Conservation (phyloP, 495 filamentous ascomycete species). For the Lasiosphaeria hispida region DNA sequence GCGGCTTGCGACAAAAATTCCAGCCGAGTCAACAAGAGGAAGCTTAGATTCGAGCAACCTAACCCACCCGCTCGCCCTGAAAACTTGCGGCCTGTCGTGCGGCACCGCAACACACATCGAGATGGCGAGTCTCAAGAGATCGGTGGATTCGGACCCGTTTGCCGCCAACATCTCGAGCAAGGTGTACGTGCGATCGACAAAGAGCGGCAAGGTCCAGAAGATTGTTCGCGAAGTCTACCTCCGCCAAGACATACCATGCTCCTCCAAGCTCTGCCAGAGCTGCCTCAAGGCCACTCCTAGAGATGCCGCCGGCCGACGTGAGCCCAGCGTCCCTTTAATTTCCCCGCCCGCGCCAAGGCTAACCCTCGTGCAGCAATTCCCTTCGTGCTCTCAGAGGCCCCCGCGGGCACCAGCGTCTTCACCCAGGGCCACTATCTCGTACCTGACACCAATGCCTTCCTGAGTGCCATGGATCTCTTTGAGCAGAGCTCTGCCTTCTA, state of each 20-base stretch:
- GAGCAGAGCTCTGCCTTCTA: constrained; percentile 89
- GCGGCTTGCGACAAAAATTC: too few relatives aligned
- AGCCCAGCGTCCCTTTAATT: constrained; percentile 15
- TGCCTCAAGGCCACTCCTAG: constrained; percentile 70
- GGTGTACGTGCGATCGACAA: constrained; percentile 88
- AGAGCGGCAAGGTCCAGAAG: constrained; percentile 95
- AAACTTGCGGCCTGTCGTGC: too few relatives aligned
- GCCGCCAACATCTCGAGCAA: constrained; percentile 84
- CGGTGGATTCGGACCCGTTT: constrained; percentile 62
- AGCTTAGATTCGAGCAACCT: too few relatives aligned
- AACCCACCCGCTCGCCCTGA: too few relatives aligned
- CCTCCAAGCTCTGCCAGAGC: constrained; percentile 76
- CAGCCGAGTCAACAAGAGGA: too few relatives aligned
- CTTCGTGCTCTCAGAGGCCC: constrained; percentile 83
- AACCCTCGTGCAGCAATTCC: constrained; percentile 56
- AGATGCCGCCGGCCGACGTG: constrained; percentile 76
- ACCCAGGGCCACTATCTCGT: constrained; percentile 91
- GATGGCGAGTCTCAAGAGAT: constrained; percentile 91
- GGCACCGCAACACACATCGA: constrained; percentile 10
- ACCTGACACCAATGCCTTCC: constrained; percentile 93
- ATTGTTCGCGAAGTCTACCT: constrained; percentile 96
- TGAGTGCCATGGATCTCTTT: constrained; percentile 94
- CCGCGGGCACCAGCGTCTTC: constrained; percentile 76
- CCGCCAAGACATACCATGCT: constrained; percentile 95
- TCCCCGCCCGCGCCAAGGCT: constrained; percentile 17